phyloP scores from a whole-genome alignment of 106 monocot genomes.

The Allium cepa region DNA sequence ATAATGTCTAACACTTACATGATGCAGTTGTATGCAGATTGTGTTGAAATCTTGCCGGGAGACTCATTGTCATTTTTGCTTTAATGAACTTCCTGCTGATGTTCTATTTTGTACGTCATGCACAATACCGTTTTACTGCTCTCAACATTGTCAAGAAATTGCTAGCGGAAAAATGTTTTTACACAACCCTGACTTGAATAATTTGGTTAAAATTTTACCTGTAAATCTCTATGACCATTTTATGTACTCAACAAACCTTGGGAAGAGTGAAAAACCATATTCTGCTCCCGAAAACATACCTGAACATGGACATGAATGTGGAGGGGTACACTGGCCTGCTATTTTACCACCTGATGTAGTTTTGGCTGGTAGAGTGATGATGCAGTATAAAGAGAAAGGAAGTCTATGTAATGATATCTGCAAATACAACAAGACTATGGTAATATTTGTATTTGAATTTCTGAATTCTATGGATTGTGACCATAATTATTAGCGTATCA shows the following conservation, averaged over 20 bases:
- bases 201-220: conserved; percentile 16
- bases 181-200: conserved; percentile 3
- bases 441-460: not conserved
- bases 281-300: conserved; percentile 14
- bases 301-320: conserved; percentile 96
- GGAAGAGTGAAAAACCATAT: not conserved
- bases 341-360: conserved; percentile 79
- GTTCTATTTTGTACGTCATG: conserved; percentile 67
- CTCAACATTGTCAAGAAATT: conserved; percentile 49
- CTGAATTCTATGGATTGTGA: no score
- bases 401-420: conserved; percentile 8
- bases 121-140: conserved; percentile 86
- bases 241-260: conserved; percentile 8
- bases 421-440: conserved; percentile 16
- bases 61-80: conserved; percentile 86
- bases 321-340: conserved; percentile 74
- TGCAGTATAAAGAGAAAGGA: conserved; percentile 29
- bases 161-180: conserved; percentile 26
- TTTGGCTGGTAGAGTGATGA: conserved; percentile 69
- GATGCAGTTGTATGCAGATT: conserved; percentile 45
- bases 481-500: not conserved
- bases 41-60: conserved; percentile 66
- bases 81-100: conserved; percentile 65
- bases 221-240: conserved; percentile 27
- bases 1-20: conserved; percentile 13